These are phyloP conservation scores for Macrotyloma uniflorum DNA, from an alignment of 306 rosid species.

Conservation along the genomic window DNA sequence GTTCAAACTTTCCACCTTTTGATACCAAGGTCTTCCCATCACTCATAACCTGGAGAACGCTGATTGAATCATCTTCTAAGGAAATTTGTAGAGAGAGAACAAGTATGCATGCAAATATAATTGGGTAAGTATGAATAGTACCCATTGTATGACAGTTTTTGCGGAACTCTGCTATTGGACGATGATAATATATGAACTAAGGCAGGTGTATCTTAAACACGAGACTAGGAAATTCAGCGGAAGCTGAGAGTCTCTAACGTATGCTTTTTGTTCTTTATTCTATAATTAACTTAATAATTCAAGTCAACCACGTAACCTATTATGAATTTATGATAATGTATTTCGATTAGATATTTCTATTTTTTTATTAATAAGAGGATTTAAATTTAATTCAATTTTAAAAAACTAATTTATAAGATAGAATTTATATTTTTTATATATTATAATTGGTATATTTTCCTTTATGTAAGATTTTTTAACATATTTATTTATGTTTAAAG, in stretches of 20 bases:
- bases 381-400: no score
- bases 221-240: background rate
- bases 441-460: no score
- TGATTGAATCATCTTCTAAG: slow-evolving; percentile 30
- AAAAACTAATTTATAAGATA: no score
- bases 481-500: no score
- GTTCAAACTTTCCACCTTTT: slow-evolving; percentile 37
- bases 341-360: no score
- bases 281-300: background rate
- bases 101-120: background rate
- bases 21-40: slow-evolving; percentile 47
- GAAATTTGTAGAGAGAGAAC: slow-evolving; percentile 15
- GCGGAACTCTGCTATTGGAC: background rate
- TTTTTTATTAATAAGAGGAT: no score
- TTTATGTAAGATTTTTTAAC: no score
- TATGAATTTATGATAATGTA: no score
- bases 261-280: background rate
- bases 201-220: background rate
- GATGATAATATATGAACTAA: background rate
- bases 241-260: background rate
- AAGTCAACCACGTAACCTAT: background rate
- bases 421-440: no score
- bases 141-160: slow-evolving; percentile 9
- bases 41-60: slow-evolving; percentile 18
- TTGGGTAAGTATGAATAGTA: background rate